Percentiles rank a stretch among this genome's conserved stretches.
phyloP scores from a whole-genome alignment of 495 filamentous ascomycete genomes.

The Trichoderma reesei region DNA sequence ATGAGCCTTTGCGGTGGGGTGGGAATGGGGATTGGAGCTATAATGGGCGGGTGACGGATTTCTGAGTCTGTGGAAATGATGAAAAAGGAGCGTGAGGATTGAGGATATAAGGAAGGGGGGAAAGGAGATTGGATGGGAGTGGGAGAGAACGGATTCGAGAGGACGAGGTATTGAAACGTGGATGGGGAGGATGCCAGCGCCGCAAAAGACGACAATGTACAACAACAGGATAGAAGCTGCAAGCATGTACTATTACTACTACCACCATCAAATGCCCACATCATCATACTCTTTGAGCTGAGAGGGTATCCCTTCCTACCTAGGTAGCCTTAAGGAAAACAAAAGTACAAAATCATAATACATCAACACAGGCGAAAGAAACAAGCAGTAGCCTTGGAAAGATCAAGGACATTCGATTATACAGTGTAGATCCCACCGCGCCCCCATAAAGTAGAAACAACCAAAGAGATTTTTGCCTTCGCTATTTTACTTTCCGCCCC shows the following conservation, averaged over 20 bases:
- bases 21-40: slow-evolving; percentile 80
- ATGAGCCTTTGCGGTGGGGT: slow-evolving; percentile 90
- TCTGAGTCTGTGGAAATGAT: slow-evolving; percentile 41
- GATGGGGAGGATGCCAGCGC: background rate
- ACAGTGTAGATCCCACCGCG: too few relatives aligned
- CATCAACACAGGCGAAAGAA: too few relatives aligned
- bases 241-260: background rate
- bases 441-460: too few relatives aligned
- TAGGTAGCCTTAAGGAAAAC: too few relatives aligned
- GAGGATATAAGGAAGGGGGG: too few relatives aligned
- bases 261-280: background rate
- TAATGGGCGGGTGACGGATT: slow-evolving; percentile 92
- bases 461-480: background rate
- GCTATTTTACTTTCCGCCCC: background rate
- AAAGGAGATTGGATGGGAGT: background rate
- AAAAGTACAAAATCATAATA: too few relatives aligned
- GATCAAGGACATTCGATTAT: too few relatives aligned
- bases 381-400: too few relatives aligned
- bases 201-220: background rate
- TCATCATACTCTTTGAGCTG: background rate
- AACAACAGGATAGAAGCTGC: background rate
- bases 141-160: background rate
- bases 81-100: background rate
- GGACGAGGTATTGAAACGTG: background rate
- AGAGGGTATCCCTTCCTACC: background rate